Evolutionary conservation across 495 filamentous ascomycete genomes (phyloP), one percentile per base, ranked within the genome.

Genomic region (Lepraria neglecta): DNA sequence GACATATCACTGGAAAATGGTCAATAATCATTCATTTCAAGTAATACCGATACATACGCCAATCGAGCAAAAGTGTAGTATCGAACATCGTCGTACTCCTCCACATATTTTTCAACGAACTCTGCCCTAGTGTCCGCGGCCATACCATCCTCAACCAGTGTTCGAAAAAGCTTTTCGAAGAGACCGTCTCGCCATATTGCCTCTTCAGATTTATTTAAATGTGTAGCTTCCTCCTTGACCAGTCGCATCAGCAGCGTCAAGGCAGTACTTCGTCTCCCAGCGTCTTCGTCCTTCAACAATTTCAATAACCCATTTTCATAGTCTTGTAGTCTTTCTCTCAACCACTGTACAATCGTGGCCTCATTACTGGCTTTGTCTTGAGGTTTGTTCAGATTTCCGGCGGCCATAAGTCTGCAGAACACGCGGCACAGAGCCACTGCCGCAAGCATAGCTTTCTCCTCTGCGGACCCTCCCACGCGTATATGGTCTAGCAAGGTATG

Each of bases 351-450:
- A 53, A 97, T 81, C 17, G 87, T 83, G 21, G 75, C 76, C 65
- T 96, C 91, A 63, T 87, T 87, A 57, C 91, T 84, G 10, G 84
- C 78, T 44, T 78, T 79, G 24, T 79, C 80, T 60, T 78, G 82
- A 56, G 75, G 80, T 70, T 83, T 85, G 12, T 78, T 77, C 65
- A 97, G 67, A 63, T 77, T 81, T 63, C 92, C 92, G n/a, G 77
- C 77, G 11, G 86, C 86, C 67, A 96, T 83, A 55, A 98, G 79
- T 62, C 87, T 82, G 67, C 86, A 84, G 69, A 98, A 96, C n/a
- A 92, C 86, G 62, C 92, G 84, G 70, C 91, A 97, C 31, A 97
- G 77, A 2, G 91, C 83, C 19, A 95, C 86, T 0, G 87, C 82
- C 0, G 90, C 88, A 24, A 84, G 75, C 11, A 87, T 67, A 24